Percentiles rank a stretch among this genome's conserved stretches.
Conservation (phyloP, 202 grass and related monocot species). For the Panicum virgatum region DNA sequence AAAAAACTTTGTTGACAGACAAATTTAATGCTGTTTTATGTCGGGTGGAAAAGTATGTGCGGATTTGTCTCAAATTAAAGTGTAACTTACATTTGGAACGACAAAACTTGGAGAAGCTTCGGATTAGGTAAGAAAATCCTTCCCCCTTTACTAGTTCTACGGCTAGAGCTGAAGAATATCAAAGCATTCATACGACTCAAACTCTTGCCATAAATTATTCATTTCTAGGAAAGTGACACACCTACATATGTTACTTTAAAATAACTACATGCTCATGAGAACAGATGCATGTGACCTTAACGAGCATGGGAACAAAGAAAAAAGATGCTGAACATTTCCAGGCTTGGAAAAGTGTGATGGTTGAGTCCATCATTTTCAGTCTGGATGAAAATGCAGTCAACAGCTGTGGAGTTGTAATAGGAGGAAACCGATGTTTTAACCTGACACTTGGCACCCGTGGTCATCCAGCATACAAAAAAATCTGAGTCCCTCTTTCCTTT, state of each 20-base stretch:
- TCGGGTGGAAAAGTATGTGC: not conserved
- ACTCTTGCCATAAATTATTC: slow-evolving; percentile 7
- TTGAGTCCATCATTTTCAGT: not conserved
- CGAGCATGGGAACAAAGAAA: not conserved
- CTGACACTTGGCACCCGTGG: not conserved
- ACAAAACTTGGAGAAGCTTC: slow-evolving; percentile 20
- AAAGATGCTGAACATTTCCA: slow-evolving; percentile 11
- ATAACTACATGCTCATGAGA: not conserved
- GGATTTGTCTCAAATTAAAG: not conserved
- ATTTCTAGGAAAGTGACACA: not conserved
- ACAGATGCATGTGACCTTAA: not conserved
- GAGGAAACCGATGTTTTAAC: not conserved
- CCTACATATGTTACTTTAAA: not conserved
- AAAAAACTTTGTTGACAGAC: not conserved
- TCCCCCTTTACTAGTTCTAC: not conserved
- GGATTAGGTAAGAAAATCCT: slow-evolving; percentile 21
- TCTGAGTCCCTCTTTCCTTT: not conserved
- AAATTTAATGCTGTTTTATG: not conserved
- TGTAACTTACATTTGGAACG: not conserved
- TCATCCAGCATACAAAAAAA: not conserved
- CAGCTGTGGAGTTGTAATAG: not conserved
- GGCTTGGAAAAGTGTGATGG: not conserved
- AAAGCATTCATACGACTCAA: slow-evolving; percentile 31
- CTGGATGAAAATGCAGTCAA: slow-evolving; percentile 4
- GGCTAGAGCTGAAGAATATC: slow-evolving; percentile 26